Percentiles rank a stretch among this genome's conserved stretches.
phyloP scores from a whole-genome alignment of 2,329 filamentous ascomycete species.

The Diplodia corticola region DNA sequence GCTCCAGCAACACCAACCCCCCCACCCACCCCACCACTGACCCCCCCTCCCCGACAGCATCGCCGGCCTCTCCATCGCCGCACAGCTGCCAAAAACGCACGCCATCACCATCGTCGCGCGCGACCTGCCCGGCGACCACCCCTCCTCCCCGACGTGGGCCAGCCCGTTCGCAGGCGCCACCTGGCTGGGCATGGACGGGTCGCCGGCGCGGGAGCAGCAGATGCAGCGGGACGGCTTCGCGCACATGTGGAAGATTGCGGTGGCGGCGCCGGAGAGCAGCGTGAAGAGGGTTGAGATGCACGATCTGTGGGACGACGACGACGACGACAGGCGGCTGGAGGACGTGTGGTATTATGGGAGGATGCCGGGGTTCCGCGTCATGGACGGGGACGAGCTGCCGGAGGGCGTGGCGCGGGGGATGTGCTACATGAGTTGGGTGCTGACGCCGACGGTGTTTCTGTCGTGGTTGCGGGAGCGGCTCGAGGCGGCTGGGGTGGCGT shows the following conservation, averaged over 20 bases:
- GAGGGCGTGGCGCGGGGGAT: not conserved
- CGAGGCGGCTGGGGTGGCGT: slow-evolving; percentile 28
- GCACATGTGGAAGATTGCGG: slow-evolving; percentile 24
- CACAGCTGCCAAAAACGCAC: slow-evolving; percentile 31
- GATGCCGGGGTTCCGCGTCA: slow-evolving; percentile 22
- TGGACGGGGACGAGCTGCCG: slow-evolving; percentile 24
- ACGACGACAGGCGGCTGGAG: slow-evolving; percentile 20
- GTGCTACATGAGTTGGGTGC: slow-evolving; percentile 20
- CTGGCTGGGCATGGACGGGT: slow-evolving; percentile 30
- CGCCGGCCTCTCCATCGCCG: slow-evolving; percentile 33
- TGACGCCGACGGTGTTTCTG: slow-evolving; percentile 30
- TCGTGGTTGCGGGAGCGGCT: slow-evolving; percentile 29
- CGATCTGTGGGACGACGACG: slow-evolving; percentile 25
- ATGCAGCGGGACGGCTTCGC: slow-evolving; percentile 33
- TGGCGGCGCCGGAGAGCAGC: slow-evolving; percentile 24
- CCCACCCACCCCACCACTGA: not conserved
- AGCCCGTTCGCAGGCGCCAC: slow-evolving; percentile 38
- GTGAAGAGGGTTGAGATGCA: slow-evolving; percentile 25
- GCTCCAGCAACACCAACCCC: not conserved
- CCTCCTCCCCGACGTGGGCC: slow-evolving; percentile 29
- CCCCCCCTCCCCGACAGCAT: slow-evolving; percentile 9
- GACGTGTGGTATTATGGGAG: slow-evolving; percentile 20
- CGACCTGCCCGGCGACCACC: slow-evolving; percentile 28
- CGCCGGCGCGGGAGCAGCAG: slow-evolving; percentile 27
- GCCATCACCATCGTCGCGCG: slow-evolving; percentile 36